Base-by-base conservation (phyloP, 1,284 basidiomycete genomes). In the Lignosus rhinocerotis region DNA sequence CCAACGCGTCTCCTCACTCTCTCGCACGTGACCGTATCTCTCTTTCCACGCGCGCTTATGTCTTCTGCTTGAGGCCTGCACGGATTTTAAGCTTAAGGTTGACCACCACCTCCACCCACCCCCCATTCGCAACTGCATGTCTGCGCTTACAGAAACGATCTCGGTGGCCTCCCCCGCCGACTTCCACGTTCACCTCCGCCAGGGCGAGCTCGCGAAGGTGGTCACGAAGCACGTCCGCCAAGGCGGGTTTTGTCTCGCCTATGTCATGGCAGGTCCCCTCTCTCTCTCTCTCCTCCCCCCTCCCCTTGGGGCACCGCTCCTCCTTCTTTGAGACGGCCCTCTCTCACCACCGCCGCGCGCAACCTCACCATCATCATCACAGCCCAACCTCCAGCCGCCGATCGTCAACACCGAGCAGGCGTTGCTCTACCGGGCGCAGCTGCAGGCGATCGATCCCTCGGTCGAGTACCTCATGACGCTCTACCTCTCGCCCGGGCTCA, bases 171-270 rank as follows among this genome's bases (percentile, higher is more conserved):
- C 91, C 0, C 94, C 94, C 17, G 93, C 94, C 46, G 94, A 97
- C 78, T 97, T 96, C 72, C 96, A 99, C 78, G 96, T 98, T 62
- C 97, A 99, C 73, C 86, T 99, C 36, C 87, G 97, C 45, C 94
- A 98, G 72, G 94, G 92, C 38, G 76, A 84, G 38, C 78, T 97
- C 68, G 89, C 92, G 56, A 78, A 86, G 61, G 83, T 99, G 36
- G 94, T 99, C 42, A 88, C 91, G 5, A 94, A 95, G 43, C 96
- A 98, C 78, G 92, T 99, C 53, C 80, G 84, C 30, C 77, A 86
- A 69, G 97, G 97, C 50, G 97, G 97, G 1, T 94, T 99, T 69
- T 78, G 82, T 58, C 82, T 96, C 43, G 97, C 92, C 65, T 99
- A 98, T 77, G 94, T 99, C 49, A 99, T 99, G 97, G 94, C 93